These are phyloP conservation scores for Pulicaria dysenterica DNA, from an alignment of 129 eudicot species.

Conservation along the genomic window DNA sequence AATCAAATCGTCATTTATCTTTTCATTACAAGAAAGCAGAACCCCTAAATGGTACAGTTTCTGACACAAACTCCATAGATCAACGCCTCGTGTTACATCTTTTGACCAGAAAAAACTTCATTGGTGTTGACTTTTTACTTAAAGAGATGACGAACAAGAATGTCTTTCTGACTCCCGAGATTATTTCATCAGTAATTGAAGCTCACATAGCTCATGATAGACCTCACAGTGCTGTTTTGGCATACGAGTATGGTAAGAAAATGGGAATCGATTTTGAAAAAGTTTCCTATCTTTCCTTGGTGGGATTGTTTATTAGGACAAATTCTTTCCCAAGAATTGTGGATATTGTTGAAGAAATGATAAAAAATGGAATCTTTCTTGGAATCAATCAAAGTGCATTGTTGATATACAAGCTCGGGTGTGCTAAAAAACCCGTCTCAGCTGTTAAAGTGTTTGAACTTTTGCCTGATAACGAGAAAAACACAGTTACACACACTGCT, in stretches of 20 bases:
- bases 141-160: constrained; percentile 49
- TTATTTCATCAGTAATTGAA: constrained; percentile 58
- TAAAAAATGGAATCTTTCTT: constrained; percentile 46
- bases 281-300: constrained; percentile 61
- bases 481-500: constrained; percentile 68
- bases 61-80: constrained; percentile 42
- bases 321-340: constrained; percentile 51
- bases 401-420: constrained; percentile 74
- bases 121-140: constrained; percentile 62
- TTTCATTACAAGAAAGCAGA: constrained; percentile 28
- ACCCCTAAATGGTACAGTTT: constrained; percentile 16
- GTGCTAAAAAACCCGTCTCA: constrained; percentile 44
- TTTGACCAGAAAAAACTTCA: constrained; percentile 52
- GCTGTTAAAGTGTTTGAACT: constrained; percentile 61
- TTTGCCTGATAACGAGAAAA: constrained; percentile 63
- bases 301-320: constrained; percentile 62
- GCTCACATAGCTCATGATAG: constrained; percentile 44
- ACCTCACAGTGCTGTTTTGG: constrained; percentile 57
- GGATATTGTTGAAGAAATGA: constrained; percentile 60
- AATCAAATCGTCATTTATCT: constrained; percentile 71
- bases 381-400: constrained; percentile 63
- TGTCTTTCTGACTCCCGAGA: constrained; percentile 40
- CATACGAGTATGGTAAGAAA: constrained; percentile 59
- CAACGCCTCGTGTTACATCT: constrained; percentile 46
- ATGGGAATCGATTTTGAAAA: constrained; percentile 46